phyloP scores from a whole-genome alignment of 495 filamentous ascomycete genomes.

The Hypoxylon cercidicola region DNA sequence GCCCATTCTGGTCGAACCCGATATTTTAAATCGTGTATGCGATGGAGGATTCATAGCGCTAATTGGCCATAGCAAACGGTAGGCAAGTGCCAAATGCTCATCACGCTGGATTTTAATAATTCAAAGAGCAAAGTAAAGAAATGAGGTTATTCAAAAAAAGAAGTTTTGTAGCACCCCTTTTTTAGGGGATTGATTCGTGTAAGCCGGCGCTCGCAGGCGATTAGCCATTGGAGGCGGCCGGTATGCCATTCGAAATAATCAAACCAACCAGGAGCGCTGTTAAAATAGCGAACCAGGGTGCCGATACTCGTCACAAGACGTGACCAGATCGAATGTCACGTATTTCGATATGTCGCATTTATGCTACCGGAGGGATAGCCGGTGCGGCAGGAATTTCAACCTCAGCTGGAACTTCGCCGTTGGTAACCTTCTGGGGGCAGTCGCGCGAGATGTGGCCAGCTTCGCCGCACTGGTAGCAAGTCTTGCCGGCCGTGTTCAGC shows the following conservation, averaged over 20 bases:
- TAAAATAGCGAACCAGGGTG: constrained; percentile 1
- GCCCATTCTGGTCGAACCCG: constrained; percentile 9
- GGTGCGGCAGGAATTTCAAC: constrained; percentile 44
- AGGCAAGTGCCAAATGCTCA: constrained; percentile 29
- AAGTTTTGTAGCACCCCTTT: constrained; percentile 17
- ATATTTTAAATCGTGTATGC: constrained; percentile 10
- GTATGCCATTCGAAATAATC: constrained; percentile 7
- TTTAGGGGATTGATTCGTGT: constrained; percentile 6
- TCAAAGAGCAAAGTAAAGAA: constrained; percentile 33
- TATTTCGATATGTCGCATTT: constrained; percentile 14
- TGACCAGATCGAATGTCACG: constrained; percentile 15
- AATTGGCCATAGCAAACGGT: constrained; percentile 18
- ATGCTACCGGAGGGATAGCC: constrained; percentile 51
- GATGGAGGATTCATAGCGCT: constrained; percentile 13
- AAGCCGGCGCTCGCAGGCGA: constrained; percentile 17
- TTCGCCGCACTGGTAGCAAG: constrained; percentile 97
- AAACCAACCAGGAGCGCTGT: constrained; percentile 3
- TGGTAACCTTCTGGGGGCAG: constrained; percentile 74
- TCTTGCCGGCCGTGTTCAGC: constrained; percentile 94
- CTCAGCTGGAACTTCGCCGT: constrained; percentile 58
- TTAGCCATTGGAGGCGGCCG: constrained; percentile 3
- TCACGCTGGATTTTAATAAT: constrained; percentile 40
- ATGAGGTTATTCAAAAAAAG: constrained; percentile 25
- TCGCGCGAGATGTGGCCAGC: constrained; percentile 96
- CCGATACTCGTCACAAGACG: constrained; percentile 8